Conservation (phyloP, 225 moss, liverwort and hornwort genomes). For the Pseudoscleropodium purum region DNA sequence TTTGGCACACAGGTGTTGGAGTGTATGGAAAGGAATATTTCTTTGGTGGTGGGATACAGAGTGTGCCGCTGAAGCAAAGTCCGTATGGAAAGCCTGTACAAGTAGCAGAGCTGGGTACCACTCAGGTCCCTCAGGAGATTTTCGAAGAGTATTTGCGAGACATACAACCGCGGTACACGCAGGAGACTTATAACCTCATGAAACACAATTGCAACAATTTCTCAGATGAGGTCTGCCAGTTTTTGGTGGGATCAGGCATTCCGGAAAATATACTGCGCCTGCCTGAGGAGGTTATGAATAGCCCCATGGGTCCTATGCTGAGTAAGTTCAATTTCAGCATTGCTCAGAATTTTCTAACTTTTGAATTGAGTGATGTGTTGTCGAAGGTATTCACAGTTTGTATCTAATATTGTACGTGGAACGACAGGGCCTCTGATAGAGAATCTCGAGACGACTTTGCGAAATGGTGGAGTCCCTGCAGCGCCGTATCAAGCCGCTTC, state of each 20-base stretch:
- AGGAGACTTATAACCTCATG: constrained; percentile 73
- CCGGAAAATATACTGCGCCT: constrained; percentile 74
- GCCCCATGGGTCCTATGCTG: constrained; percentile 74
- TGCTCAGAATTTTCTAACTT: neutral
- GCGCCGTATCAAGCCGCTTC: constrained; percentile 34
- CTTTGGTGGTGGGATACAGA: constrained; percentile 93
- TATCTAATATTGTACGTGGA: neutral
- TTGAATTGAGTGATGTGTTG: neutral
- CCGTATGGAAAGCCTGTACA: constrained; percentile 78
- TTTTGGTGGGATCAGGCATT: constrained; percentile 73
- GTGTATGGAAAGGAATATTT: constrained; percentile 84
- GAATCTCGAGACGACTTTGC: constrained; percentile 81
- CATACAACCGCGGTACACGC: constrained; percentile 76
- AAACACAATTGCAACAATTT: constrained; percentile 97
- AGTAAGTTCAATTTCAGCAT: constrained; percentile 28
- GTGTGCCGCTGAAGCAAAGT: constrained; percentile 59
- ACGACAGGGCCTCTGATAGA: constrained; percentile 72
- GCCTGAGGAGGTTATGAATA: constrained; percentile 79
- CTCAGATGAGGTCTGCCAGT: constrained; percentile 79
- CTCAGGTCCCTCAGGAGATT: constrained; percentile 74
- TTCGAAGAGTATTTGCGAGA: constrained; percentile 85
- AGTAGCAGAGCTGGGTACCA: constrained; percentile 66
- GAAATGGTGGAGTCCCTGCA: constrained; percentile 79
- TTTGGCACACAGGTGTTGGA: constrained; percentile 92
- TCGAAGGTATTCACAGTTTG: neutral